A percentile compares a stretch with the other conserved stretches of the same genome.
Evolutionary conservation across 2,329 filamentous ascomycete genomes (phyloP).

Genomic region (Neofusicoccum cordaticola): DNA sequence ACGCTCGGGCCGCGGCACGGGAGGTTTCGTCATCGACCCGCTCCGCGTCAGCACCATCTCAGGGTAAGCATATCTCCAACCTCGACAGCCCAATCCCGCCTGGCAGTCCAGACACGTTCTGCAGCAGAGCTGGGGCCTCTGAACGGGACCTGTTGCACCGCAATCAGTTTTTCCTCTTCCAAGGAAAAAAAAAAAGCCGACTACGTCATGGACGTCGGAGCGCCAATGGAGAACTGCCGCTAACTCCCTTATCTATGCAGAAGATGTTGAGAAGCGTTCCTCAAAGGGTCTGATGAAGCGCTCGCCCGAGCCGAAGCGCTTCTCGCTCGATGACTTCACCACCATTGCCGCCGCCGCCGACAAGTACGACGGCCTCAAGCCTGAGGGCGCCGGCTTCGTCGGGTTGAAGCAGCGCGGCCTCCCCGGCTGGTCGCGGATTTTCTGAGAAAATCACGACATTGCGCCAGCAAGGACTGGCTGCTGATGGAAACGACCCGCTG

Average conservation of each 20-base stretch:
- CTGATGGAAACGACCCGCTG: background rate
- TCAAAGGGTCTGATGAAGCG: background rate
- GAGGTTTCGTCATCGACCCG: constrained; percentile 8
- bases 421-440: constrained; percentile 2
- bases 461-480: background rate
- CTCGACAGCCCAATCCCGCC: too few relatives aligned
- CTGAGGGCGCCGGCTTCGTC: constrained; percentile 3
- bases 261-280: background rate
- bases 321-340: constrained; percentile 8
- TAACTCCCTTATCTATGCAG: background rate
- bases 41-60: background rate
- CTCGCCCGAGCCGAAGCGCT: background rate
- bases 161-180: too few relatives aligned
- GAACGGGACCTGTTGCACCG: too few relatives aligned
- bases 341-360: constrained; percentile 10
- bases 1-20: constrained; percentile 8
- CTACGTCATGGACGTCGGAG: background rate
- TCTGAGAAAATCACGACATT: background rate
- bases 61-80: background rate
- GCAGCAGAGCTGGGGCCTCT: background rate
- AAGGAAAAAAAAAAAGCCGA: too few relatives aligned
- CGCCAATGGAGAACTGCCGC: background rate
- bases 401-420: background rate
- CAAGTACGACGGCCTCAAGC: background rate
- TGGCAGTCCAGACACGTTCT: background rate